phyloP scores from a whole-genome alignment of 352 stramenopile genomes.

The Phytophthora melonis region DNA sequence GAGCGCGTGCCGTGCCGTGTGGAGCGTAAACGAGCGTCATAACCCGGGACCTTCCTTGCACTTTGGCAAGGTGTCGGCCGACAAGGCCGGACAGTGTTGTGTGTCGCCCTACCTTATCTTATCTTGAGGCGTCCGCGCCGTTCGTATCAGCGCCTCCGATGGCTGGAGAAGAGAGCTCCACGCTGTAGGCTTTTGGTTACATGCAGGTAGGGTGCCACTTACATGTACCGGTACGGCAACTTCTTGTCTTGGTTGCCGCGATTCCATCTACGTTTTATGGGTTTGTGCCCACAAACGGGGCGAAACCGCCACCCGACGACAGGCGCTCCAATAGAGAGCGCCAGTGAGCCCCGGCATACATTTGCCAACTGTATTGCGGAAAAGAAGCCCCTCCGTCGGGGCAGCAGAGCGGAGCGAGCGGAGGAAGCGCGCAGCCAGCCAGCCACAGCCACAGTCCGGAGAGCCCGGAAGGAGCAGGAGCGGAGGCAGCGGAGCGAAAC shows the following conservation, averaged over 20 bases:
- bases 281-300: not conserved
- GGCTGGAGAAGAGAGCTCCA: not conserved
- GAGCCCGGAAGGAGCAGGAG: not conserved
- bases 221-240: not conserved
- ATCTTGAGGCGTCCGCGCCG: not conserved
- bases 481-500: not conserved
- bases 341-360: constrained; percentile 20
- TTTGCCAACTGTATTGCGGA: constrained; percentile 19
- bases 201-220: not conserved
- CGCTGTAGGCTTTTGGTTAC: not conserved
- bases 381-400: constrained; percentile 20
- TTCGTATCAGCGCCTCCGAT: not conserved
- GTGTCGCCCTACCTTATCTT: not conserved
- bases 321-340: constrained; percentile 28
- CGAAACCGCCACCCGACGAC: not conserved
- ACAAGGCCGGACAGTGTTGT: not conserved
- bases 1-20: not conserved
- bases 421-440: not conserved
- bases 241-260: not conserved
- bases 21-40: not conserved
- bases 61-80: not conserved
- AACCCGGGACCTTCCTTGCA: not conserved
- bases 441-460: constrained; percentile 3
- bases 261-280: not conserved
- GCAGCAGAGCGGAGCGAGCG: constrained; percentile 3